A percentile compares a stretch with the other conserved stretches of the same genome.
Evolutionary conservation across 2,329 filamentous ascomycete species (phyloP).

Genomic region (Exophiala alcalophila): DNA sequence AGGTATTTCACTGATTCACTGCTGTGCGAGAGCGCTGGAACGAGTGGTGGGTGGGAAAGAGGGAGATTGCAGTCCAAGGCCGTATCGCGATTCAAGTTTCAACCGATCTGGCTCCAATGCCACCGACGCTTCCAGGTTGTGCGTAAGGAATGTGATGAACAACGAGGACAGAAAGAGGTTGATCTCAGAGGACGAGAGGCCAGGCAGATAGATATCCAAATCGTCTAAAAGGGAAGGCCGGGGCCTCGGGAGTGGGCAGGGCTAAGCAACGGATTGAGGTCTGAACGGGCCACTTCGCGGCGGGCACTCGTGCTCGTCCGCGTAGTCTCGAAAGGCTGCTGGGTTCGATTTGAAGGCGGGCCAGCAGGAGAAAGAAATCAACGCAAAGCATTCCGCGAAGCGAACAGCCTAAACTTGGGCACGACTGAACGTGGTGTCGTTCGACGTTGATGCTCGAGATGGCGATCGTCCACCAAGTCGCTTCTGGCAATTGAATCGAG

Average conservation of each 20-base stretch:
- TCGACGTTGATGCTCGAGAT: no score
- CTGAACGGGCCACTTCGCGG: slow-evolving; percentile 8
- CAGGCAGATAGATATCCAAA: slow-evolving; percentile 9
- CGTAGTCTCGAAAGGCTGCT: no score
- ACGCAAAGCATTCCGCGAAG: no score
- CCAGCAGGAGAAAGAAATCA: slow-evolving; percentile 4
- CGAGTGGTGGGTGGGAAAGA: slow-evolving; percentile 12
- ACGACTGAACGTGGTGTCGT: no score
- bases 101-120: slow-evolving; percentile 8
- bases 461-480: no score
- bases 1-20: slow-evolving; percentile 5
- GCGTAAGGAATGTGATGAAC: slow-evolving; percentile 20
- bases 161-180: slow-evolving; percentile 6
- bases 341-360: slow-evolving; percentile 1
- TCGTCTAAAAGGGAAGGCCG: slow-evolving; percentile 7
- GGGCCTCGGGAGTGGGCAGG: not conserved
- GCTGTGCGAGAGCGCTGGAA: slow-evolving; percentile 6
- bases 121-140: not conserved
- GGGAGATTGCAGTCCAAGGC: slow-evolving; percentile 11
- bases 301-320: no score
- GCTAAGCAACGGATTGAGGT: slow-evolving; percentile 7
- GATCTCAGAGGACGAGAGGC: slow-evolving; percentile 1
- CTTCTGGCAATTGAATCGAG: no score
- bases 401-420: no score
- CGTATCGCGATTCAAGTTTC: slow-evolving; percentile 8